Percentiles rank a stretch among this genome's conserved stretches.
Conservation (phyloP, 1,139 yeast genomes). For the Sugiyamaella neomexicana region DNA sequence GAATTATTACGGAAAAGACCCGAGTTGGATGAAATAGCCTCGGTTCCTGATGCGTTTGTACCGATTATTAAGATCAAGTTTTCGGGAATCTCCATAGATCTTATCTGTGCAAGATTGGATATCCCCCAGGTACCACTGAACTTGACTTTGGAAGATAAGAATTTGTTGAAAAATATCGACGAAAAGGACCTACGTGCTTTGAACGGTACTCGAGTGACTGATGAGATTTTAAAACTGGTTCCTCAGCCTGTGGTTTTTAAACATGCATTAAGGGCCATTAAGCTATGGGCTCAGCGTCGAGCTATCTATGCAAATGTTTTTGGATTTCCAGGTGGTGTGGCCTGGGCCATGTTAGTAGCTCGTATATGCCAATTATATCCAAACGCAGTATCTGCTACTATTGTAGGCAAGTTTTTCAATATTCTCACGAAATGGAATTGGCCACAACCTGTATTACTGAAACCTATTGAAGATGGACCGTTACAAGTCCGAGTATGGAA, state of each 20-base stretch:
- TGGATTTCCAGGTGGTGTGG: slow-evolving; percentile 99
- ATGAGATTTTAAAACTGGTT: slow-evolving; percentile 81
- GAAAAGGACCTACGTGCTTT: slow-evolving; percentile 86
- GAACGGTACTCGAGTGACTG: slow-evolving; percentile 97
- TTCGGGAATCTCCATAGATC: slow-evolving; percentile 86
- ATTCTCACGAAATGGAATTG: slow-evolving; percentile 90
- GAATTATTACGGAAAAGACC: slow-evolving; percentile 64
- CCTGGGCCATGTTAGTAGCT: slow-evolving; percentile 99
- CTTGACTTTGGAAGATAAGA: slow-evolving; percentile 78
- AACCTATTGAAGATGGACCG: slow-evolving; percentile 96
- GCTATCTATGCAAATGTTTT: slow-evolving; percentile 92
- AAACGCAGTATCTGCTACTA: slow-evolving; percentile 89
- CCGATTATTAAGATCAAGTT: slow-evolving; percentile 90
- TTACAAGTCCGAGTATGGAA: slow-evolving; percentile 96
- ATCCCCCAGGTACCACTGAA: slow-evolving; percentile 76
- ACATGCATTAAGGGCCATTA: slow-evolving; percentile 87
- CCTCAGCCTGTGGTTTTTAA: slow-evolving; percentile 93
- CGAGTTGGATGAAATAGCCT: slow-evolving; percentile 83
- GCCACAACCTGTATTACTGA: slow-evolving; percentile 96
- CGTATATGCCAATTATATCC: slow-evolving; percentile 96
- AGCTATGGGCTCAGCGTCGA: slow-evolving; percentile 94
- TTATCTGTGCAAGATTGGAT: slow-evolving; percentile 79
- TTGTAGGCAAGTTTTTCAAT: slow-evolving; percentile 82
- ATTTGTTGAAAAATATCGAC: slow-evolving; percentile 77
- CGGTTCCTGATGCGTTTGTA: slow-evolving; percentile 96